A percentile compares a stretch with the other conserved stretches of the same genome.
phyloP scores from a whole-genome alignment of 1,284 basidiomycete species.

The Cerioporus squamosus region DNA sequence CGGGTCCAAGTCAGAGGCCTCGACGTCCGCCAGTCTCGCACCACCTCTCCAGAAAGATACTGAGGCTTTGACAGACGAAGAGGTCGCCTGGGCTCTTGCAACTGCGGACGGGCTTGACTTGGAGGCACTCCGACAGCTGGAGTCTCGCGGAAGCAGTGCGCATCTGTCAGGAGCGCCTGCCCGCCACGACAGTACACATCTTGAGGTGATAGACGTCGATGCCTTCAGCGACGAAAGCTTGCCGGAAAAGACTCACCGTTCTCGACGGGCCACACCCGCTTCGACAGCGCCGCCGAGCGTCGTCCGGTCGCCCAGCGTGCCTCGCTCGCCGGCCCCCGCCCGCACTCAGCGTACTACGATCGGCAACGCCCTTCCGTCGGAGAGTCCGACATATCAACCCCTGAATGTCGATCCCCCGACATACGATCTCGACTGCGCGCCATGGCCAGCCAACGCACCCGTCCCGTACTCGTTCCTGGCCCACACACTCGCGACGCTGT shows the following conservation, averaged over 20 bases:
- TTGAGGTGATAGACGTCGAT: slow-evolving; percentile 38
- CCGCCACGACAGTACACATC: slow-evolving; percentile 7
- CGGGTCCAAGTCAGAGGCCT: not conserved
- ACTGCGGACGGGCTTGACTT: slow-evolving; percentile 32
- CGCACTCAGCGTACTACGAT: slow-evolving; percentile 10
- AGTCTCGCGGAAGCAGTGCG: slow-evolving; percentile 9
- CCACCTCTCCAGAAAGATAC: slow-evolving; percentile 2
- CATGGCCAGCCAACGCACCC: slow-evolving; percentile 43
- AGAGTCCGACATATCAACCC: slow-evolving; percentile 31
- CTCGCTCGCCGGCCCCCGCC: slow-evolving; percentile 5
- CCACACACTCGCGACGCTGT: slow-evolving; percentile 74
- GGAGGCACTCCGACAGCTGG: slow-evolving; percentile 27
- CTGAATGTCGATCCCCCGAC: slow-evolving; percentile 51
- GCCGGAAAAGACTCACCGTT: not conserved
- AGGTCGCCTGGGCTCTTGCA: slow-evolving; percentile 31
- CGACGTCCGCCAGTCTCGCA: not conserved
- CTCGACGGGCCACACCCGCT: not conserved
- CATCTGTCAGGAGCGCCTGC: slow-evolving; percentile 5
- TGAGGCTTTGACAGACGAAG: slow-evolving; percentile 25
- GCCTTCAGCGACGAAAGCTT: slow-evolving; percentile 26
- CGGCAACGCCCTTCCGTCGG: slow-evolving; percentile 11
- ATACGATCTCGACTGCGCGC: slow-evolving; percentile 41
- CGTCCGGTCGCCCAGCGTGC: not conserved
- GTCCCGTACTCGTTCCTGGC: slow-evolving; percentile 87
- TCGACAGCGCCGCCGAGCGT: not conserved